phyloP scores from a whole-genome alignment of 176 grass and related monocot species.

The Thinopyrum elongatum region DNA sequence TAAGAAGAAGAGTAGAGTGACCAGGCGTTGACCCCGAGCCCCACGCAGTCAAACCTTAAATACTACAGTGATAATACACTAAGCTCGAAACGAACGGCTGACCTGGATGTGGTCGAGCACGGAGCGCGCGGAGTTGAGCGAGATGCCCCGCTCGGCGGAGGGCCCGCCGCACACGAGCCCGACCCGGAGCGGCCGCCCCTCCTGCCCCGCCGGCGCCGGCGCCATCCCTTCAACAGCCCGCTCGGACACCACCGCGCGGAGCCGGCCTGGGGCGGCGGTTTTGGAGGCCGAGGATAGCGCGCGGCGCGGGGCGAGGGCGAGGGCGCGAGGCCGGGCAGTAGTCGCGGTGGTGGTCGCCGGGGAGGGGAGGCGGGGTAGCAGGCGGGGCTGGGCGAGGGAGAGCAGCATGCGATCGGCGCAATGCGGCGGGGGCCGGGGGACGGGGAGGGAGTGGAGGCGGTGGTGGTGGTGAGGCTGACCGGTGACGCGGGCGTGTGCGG shows the following conservation, averaged over 20 bases:
- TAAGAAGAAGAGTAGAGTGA: neutral
- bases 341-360: neutral
- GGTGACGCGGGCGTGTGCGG: neutral
- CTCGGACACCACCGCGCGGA: constrained; percentile 1
- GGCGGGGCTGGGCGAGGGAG: neutral
- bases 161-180: constrained; percentile 89
- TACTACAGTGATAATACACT: neutral
- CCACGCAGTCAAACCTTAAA: neutral
- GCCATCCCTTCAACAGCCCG: neutral
- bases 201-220: constrained; percentile 18
- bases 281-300: neutral
- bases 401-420: constrained; percentile 16
- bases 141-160: constrained; percentile 84
- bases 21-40: neutral
- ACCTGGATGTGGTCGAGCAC: constrained; percentile 97
- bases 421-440: neutral
- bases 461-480: neutral
- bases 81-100: neutral
- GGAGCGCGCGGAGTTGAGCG: constrained; percentile 90
- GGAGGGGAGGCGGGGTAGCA: neutral
- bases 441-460: neutral
- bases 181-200: constrained; percentile 60
- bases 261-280: neutral
- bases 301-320: neutral
- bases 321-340: neutral